phyloP scores from a whole-genome alignment of 495 filamentous ascomycete genomes.

The Penicillium daleae region DNA sequence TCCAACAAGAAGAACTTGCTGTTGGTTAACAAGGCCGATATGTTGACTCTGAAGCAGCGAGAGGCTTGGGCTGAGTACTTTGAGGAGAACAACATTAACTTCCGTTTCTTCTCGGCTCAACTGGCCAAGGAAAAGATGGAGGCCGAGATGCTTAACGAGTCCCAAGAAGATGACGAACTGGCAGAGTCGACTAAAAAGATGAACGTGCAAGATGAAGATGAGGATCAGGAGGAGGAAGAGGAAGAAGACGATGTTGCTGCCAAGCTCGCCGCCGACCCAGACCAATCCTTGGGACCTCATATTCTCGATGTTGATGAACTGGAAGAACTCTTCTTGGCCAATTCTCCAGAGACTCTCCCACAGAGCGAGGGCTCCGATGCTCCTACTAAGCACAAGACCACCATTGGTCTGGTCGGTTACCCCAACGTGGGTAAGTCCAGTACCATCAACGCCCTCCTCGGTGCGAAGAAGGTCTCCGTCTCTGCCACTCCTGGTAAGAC shows the following conservation, averaged over 20 bases:
- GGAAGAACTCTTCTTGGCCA: slow-evolving; percentile 81
- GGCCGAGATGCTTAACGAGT: slow-evolving; percentile 54
- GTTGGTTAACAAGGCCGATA: slow-evolving; percentile 98
- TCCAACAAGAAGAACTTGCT: slow-evolving; percentile 87
- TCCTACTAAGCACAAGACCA: slow-evolving; percentile 61
- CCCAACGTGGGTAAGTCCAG: slow-evolving; percentile 99
- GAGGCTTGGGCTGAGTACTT: slow-evolving; percentile 89
- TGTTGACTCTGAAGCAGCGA: slow-evolving; percentile 91
- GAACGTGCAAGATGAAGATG: slow-evolving; percentile 46
- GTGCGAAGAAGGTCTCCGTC: slow-evolving; percentile 97
- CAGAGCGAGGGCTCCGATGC: slow-evolving; percentile 44
- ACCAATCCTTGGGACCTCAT: slow-evolving; percentile 59
- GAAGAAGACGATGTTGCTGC: slow-evolving; percentile 27
- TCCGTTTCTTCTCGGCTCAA: slow-evolving; percentile 93
- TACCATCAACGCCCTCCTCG: slow-evolving; percentile 97
- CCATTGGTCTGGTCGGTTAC: slow-evolving; percentile 95
- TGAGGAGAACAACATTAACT: slow-evolving; percentile 76
- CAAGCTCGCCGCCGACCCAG: slow-evolving; percentile 32
- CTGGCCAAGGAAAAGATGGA: slow-evolving; percentile 89
- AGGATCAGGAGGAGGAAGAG: slow-evolving; percentile 32
- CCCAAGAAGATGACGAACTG: slow-evolving; percentile 47
- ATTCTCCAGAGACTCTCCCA: slow-evolving; percentile 58
- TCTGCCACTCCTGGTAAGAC: slow-evolving; percentile 98
- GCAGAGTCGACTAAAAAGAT: slow-evolving; percentile 43
- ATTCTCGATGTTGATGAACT: slow-evolving; percentile 93